Conservation (phyloP, 2,329 filamentous ascomycete species). For the Lizonia empirigonia region DNA sequence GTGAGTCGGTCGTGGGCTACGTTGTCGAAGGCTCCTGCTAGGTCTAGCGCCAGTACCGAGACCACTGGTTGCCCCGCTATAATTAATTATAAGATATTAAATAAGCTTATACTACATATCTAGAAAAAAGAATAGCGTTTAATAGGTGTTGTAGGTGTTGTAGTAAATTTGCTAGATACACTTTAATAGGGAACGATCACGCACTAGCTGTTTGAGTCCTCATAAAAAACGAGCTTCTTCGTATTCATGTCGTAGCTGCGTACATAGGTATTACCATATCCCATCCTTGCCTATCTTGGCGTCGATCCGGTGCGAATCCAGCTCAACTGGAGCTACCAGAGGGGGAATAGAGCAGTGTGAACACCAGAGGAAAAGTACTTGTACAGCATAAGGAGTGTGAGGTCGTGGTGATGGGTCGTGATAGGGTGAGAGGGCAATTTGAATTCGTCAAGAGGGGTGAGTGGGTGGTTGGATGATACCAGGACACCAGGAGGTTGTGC, state of each 20-base stretch:
- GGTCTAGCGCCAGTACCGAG: too few species aligned
- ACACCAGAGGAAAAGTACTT: constrained; percentile 4
- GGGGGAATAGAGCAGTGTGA: constrained; percentile 12
- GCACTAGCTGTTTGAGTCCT: too few species aligned
- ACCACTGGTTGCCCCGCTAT: too few species aligned
- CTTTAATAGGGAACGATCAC: too few species aligned
- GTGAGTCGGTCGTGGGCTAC: too few species aligned
- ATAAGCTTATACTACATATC: too few species aligned
- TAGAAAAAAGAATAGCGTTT: too few species aligned
- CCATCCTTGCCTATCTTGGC: not conserved
- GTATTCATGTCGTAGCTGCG: constrained; percentile 13
- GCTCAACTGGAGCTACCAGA: constrained; percentile 1
- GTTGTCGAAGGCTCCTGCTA: too few species aligned
- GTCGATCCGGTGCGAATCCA: constrained; percentile 4
- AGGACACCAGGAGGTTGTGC: not conserved
- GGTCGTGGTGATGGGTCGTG: constrained; percentile 8
- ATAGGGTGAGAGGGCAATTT: constrained; percentile 5
- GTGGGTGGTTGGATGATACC: not conserved
- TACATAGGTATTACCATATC: constrained; percentile 3
- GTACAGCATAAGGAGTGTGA: constrained; percentile 20
- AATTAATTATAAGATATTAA: too few species aligned
- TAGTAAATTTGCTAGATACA: too few species aligned
- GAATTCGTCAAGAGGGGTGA: not conserved
- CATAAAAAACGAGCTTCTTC: too few species aligned
- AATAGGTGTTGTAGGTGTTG: too few species aligned